These are phyloP conservation scores for Geranium incanum DNA, from an alignment of 441 rosid genomes.

Conservation along the genomic window DNA sequence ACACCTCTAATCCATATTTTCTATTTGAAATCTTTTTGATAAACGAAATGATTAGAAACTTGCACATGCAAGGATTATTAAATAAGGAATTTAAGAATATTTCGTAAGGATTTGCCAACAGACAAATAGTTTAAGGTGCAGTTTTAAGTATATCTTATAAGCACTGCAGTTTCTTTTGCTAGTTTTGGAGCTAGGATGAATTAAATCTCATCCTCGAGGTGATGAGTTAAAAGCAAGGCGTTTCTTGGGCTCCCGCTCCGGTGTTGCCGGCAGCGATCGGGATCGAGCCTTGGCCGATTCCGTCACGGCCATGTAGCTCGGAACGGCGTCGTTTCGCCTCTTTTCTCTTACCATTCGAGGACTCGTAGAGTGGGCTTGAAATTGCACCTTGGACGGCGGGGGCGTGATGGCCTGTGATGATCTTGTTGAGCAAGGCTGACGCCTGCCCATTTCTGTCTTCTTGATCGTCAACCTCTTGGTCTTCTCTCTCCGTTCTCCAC, in stretches of 20 bases:
- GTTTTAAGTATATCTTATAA: too few relatives aligned
- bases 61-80: too few relatives aligned
- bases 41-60: too few relatives aligned
- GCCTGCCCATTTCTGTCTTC: constrained; percentile 16
- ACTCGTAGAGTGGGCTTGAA: constrained; percentile 23
- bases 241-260: constrained; percentile 34
- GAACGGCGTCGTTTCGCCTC: constrained; percentile 9
- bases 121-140: too few relatives aligned
- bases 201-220: too few relatives aligned
- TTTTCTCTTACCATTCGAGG: constrained; percentile 20
- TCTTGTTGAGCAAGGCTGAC: constrained; percentile 26
- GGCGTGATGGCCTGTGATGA: constrained; percentile 15
- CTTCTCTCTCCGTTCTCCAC: not conserved
- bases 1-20: too few relatives aligned
- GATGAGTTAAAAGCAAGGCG: constrained; percentile 12
- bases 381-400: constrained; percentile 19
- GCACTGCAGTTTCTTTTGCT: too few relatives aligned
- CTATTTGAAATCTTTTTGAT: too few relatives aligned
- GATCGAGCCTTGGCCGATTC: constrained; percentile 37
- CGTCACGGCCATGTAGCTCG: constrained; percentile 51
- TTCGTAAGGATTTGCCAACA: too few relatives aligned
- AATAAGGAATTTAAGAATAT: too few relatives aligned
- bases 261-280: constrained; percentile 33
- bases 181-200: too few relatives aligned
- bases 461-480: not conserved